Conservation (phyloP, 345 rosid genomes). For the Aurinia saxatilis region DNA sequence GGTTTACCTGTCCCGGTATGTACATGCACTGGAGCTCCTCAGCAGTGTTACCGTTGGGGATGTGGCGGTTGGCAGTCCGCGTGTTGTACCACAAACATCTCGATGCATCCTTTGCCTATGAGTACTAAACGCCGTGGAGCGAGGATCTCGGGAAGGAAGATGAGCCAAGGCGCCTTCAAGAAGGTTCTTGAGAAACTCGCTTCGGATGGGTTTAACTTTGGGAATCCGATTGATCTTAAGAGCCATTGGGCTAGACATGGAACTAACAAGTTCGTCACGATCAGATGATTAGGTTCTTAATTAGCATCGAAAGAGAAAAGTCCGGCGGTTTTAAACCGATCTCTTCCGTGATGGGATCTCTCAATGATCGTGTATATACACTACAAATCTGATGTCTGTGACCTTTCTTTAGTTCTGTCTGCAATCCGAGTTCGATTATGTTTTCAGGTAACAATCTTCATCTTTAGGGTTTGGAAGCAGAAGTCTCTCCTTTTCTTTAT, state of each 20-base stretch:
- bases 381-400: slow-evolving; percentile 12
- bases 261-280: slow-evolving; percentile 96
- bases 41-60: slow-evolving; percentile 98
- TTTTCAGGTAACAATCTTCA: slow-evolving; percentile 6
- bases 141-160: slow-evolving; percentile 95
- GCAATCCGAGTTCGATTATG: slow-evolving; percentile 12
- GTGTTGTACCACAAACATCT: slow-evolving; percentile 88
- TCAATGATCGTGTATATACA: slow-evolving; percentile 21
- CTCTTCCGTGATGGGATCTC: background rate
- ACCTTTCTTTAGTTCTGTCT: background rate
- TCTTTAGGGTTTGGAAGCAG: background rate
- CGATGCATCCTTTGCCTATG: slow-evolving; percentile 93
- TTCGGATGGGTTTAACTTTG: slow-evolving; percentile 81
- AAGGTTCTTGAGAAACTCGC: slow-evolving; percentile 95
- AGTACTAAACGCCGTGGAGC: slow-evolving; percentile 95
- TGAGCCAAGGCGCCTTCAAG: slow-evolving; percentile 98
- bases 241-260: slow-evolving; percentile 98
- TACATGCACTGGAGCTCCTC: slow-evolving; percentile 91
- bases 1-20: slow-evolving; percentile 88
- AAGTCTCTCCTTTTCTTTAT: background rate
- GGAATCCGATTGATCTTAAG: slow-evolving; percentile 85
- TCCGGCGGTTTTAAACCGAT: background rate
- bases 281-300: slow-evolving; percentile 54
- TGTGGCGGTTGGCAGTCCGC: slow-evolving; percentile 99
- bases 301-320: background rate